Evolutionary conservation across 306 rosid genomes (phyloP).

Genomic region (Adenanthera pavonina): DNA sequence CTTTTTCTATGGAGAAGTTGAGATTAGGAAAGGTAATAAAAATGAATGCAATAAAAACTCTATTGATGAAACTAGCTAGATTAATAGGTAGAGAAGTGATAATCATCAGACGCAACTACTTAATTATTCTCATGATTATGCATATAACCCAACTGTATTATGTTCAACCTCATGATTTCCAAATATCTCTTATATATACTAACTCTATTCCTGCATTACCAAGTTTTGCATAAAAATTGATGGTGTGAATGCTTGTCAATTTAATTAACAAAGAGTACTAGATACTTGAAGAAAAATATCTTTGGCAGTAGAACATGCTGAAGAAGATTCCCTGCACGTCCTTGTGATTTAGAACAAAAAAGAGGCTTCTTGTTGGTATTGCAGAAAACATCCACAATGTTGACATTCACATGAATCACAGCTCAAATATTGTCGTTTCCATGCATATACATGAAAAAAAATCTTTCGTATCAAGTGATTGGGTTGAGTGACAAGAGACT

Average conservation of each 20-base stretch:
- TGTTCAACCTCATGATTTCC: neutral
- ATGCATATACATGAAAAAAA: neutral
- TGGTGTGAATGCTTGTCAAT: neutral
- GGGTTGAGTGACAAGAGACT: too few species aligned
- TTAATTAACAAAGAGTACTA: neutral
- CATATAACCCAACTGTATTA: neutral
- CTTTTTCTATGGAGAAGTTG: neutral
- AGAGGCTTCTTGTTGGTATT: conserved; percentile 52
- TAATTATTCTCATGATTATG: neutral
- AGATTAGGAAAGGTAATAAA: too few species aligned
- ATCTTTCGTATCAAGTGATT: conserved; percentile 9
- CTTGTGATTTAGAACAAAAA: conserved; percentile 47
- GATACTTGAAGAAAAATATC: neutral
- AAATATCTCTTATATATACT: neutral
- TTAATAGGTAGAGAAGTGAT: neutral
- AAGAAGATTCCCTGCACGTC: neutral
- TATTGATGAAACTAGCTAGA: neutral
- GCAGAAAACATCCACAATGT: conserved; percentile 20
- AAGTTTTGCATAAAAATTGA: neutral
- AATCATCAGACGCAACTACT: neutral
- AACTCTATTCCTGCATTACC: neutral
- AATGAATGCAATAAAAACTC: neutral
- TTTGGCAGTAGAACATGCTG: neutral
- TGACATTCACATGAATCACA: conserved; percentile 53
- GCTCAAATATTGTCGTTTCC: conserved; percentile 48